These are phyloP conservation scores for Serendipita sp. DNA, from an alignment of 768 basidiomycete species.

Conservation along the genomic window DNA sequence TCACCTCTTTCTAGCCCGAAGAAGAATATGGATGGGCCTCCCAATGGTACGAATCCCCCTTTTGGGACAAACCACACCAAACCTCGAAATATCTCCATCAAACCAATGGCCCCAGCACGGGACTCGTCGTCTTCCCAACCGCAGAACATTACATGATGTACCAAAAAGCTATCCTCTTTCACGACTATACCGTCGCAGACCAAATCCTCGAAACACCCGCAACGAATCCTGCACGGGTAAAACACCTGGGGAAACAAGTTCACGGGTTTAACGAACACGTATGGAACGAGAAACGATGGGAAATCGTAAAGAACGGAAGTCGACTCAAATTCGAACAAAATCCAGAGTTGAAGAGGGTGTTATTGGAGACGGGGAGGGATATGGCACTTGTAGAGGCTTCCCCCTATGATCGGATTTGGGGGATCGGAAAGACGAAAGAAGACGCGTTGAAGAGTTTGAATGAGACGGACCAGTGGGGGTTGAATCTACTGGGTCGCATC, in stretches of 20 bases:
- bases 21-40: slow-evolving; percentile 16
- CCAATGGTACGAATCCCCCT: slow-evolving; percentile 30
- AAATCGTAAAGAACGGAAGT: slow-evolving; percentile 39
- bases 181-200: slow-evolving; percentile 21
- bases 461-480: slow-evolving; percentile 31
- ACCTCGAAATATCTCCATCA: not conserved
- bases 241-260: slow-evolving; percentile 40
- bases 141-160: slow-evolving; percentile 56
- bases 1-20: slow-evolving; percentile 7
- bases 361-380: slow-evolving; percentile 34
- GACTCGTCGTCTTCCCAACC: slow-evolving; percentile 23
- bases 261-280: slow-evolving; percentile 29
- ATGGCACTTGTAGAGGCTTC: slow-evolving; percentile 58
- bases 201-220: slow-evolving; percentile 22
- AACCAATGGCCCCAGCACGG: no score
- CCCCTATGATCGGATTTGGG: slow-evolving; percentile 47
- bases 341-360: slow-evolving; percentile 22
- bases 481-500: slow-evolving; percentile 39
- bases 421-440: slow-evolving; percentile 37
- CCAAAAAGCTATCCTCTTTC: slow-evolving; percentile 42
- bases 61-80: slow-evolving; percentile 24
- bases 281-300: slow-evolving; percentile 33
- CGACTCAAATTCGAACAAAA: slow-evolving; percentile 40
- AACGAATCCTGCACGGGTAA: slow-evolving; percentile 31
- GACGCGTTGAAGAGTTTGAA: slow-evolving; percentile 23